Conservation (phyloP, 2,329 filamentous ascomycete genomes). For the Anthostomella pinea region DNA sequence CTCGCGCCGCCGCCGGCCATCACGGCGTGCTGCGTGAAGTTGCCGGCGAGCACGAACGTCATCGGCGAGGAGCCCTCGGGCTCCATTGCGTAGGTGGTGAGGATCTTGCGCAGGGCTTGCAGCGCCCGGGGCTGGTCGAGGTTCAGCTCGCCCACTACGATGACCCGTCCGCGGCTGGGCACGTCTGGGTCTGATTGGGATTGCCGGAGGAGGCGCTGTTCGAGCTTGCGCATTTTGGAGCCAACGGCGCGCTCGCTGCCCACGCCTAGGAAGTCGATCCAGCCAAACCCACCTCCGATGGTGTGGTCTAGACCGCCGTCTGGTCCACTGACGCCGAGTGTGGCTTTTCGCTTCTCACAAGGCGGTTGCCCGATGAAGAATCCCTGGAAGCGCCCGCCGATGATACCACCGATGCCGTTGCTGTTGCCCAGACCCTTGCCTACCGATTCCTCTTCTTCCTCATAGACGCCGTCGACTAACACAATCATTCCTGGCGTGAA, state of each 20-base stretch:
- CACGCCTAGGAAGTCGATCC: slow-evolving; percentile 93
- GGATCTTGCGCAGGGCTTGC: slow-evolving; percentile 75
- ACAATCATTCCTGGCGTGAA: slow-evolving; percentile 96
- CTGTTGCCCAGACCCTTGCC: slow-evolving; percentile 71
- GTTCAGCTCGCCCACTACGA: slow-evolving; percentile 83
- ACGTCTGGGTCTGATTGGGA: slow-evolving; percentile 28
- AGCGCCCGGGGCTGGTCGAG: slow-evolving; percentile 82
- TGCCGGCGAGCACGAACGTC: slow-evolving; percentile 79
- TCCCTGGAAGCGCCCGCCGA: slow-evolving; percentile 87
- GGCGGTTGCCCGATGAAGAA: slow-evolving; percentile 91
- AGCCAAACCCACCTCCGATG: slow-evolving; percentile 82
- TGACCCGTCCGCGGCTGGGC: slow-evolving; percentile 51
- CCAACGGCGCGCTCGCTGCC: slow-evolving; percentile 86
- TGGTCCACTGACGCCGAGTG: slow-evolving; percentile 66
- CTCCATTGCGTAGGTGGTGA: slow-evolving; percentile 69
- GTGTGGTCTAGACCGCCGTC: slow-evolving; percentile 58
- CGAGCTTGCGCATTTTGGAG: slow-evolving; percentile 76
- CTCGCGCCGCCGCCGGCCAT: slow-evolving; percentile 67
- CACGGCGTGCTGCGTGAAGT: slow-evolving; percentile 68
- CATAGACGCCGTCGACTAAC: slow-evolving; percentile 91
- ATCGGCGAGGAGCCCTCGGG: slow-evolving; percentile 66
- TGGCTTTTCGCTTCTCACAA: slow-evolving; percentile 77
- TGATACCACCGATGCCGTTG: slow-evolving; percentile 81
- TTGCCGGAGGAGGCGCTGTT: slow-evolving; percentile 60
- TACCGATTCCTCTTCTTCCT: slow-evolving; percentile 76